Base-by-base conservation (phyloP, 805 yeast species). In the Ogataea polymorpha region DNA sequence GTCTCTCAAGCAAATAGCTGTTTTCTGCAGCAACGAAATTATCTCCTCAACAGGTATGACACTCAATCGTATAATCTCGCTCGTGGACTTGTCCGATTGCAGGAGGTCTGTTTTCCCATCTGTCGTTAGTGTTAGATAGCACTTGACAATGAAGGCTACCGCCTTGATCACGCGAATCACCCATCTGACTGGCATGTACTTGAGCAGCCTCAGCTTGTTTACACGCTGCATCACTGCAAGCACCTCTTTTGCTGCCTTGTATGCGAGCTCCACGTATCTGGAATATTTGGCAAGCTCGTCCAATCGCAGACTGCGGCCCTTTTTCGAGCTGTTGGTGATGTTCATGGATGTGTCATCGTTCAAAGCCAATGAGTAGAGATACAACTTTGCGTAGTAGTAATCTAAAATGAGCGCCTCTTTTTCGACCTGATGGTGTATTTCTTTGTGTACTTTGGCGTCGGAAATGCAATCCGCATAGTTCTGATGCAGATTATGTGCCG, bases 101-200 rank as follows among this genome's bases (percentile, higher is more conserved):
- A 16, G 28, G 3, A 28, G 10, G 14, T 32, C 37, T 25, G 35
- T 30, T 2, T 24, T 31, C 5, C 21, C 32, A 39, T 53, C 54
- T 6, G 55, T 47, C 10, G 85, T 77, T 21, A 84, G 66, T 0
- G 87, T 82, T 48, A 83, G 59, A 55, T 86, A 80, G 55, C 95
- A 86, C 62, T 90, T 91, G 11, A 91, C 93, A 39, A 91, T 74
- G 58, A 89, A 90, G 2, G 96, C 93, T 10, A 88, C 88, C 0
- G 96, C 86, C 52, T 91, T 78, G 15, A 90, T 89, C 20, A 88
- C 79, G 38, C 96, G 71, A 0, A 86, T 83, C 6, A 85, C 80
- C 96, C 96, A 89, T 48, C 96, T 69, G n/a, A 88, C 89, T 1
- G 98, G 96, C 81, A 89, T 87, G 56, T 73, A 83, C 42, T 79